phyloP scores from a whole-genome alignment of 331 rosid genomes.

The Quercus tomentella region DNA sequence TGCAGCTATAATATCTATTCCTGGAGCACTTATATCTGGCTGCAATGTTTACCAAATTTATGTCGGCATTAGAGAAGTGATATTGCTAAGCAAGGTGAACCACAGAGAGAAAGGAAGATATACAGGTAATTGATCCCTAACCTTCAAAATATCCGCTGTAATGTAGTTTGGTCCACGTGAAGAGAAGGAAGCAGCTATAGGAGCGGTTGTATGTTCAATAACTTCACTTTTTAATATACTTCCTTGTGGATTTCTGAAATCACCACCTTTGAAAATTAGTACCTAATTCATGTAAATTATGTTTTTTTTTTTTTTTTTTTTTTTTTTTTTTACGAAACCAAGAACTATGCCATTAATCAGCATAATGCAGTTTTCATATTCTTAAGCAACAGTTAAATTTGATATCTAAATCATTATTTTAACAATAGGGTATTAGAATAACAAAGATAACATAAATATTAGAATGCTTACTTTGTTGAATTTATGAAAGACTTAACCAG shows the following conservation, averaged over 20 bases:
- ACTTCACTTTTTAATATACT: slow-evolving; percentile 22
- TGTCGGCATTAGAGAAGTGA: too few species aligned
- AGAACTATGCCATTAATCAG: too few species aligned
- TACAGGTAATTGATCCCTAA: neutral
- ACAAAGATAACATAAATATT: neutral
- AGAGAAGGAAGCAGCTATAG: slow-evolving; percentile 4
- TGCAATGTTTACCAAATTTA: neutral
- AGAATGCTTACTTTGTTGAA: neutral
- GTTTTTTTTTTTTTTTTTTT: neutral
- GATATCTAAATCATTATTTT: too few species aligned
- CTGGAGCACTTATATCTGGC: slow-evolving; percentile 18
- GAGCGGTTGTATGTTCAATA: neutral
- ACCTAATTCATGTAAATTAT: neutral
- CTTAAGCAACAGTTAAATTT: too few species aligned
- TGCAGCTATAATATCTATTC: slow-evolving; percentile 19
- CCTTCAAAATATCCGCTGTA: slow-evolving; percentile 10
- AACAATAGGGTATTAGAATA: too few species aligned
- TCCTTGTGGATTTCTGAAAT: slow-evolving; percentile 1
- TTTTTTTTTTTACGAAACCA: neutral
- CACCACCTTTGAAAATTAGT: neutral
- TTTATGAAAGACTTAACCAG: neutral
- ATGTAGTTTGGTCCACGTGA: slow-evolving; percentile 24
- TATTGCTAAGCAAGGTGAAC: neutral
- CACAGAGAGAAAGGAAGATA: neutral
- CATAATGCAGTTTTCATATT: too few species aligned